Percentiles rank a stretch among this genome's conserved stretches.
phyloP scores from a whole-genome alignment of 768 basidiomycete genomes.

The Gelatoporia subvermispora region DNA sequence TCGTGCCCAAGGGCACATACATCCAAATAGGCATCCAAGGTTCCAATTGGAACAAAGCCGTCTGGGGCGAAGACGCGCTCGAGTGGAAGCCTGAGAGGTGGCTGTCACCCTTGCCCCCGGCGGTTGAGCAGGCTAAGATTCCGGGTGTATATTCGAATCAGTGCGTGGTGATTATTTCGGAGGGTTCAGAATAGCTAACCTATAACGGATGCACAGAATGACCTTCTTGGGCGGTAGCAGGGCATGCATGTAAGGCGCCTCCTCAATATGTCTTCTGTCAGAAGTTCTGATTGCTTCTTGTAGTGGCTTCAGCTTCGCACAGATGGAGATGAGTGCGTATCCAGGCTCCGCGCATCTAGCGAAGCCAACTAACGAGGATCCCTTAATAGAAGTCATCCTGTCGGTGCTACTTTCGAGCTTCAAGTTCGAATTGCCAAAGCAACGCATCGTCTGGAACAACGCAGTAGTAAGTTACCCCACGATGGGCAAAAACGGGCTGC shows the following conservation, averaged over 20 bases:
- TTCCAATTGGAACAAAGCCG: slow-evolving; percentile 19
- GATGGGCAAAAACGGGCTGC: slow-evolving; percentile 3
- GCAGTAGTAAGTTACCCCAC: slow-evolving; percentile 25
- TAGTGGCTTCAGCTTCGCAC: slow-evolving; percentile 16
- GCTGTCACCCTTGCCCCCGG: slow-evolving; percentile 10
- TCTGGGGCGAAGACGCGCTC: slow-evolving; percentile 21
- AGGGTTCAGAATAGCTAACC: not conserved
- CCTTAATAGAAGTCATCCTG: slow-evolving; percentile 23
- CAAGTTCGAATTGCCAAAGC: slow-evolving; percentile 20
- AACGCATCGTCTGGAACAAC: slow-evolving; percentile 26
- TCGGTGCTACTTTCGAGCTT: slow-evolving; percentile 20
- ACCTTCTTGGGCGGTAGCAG: slow-evolving; percentile 26
- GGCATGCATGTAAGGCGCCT: slow-evolving; percentile 24
- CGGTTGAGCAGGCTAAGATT: slow-evolving; percentile 9
- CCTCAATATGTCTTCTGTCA: not conserved
- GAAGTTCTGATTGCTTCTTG: not conserved
- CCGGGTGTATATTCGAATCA: slow-evolving; percentile 15
- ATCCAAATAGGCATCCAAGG: slow-evolving; percentile 14
- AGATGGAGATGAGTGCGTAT: slow-evolving; percentile 11
- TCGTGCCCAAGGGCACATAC: slow-evolving; percentile 13
- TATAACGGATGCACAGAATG: slow-evolving; percentile 18
- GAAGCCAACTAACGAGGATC: not conserved
- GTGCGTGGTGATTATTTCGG: not conserved
- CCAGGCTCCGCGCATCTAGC: too few species aligned
- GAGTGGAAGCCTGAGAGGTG: slow-evolving; percentile 23